A percentile compares a stretch with the other conserved stretches of the same genome.
Conservation (phyloP, 768 basidiomycete genomes). For the Ramaria sp. region DNA sequence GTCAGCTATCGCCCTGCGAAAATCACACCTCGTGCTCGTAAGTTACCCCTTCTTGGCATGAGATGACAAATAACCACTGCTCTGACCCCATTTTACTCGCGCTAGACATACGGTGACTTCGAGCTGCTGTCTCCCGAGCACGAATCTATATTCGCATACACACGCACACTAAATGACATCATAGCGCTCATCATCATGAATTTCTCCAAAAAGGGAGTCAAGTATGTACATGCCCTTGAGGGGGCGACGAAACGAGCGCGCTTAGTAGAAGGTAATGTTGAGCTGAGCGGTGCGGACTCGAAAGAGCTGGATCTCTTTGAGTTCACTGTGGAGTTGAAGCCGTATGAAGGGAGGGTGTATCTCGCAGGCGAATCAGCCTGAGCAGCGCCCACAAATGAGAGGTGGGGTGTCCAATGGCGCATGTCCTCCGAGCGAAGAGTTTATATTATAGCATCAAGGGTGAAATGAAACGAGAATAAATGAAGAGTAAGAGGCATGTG, state of each 20-base stretch:
- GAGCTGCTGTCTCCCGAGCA: conserved; percentile 33
- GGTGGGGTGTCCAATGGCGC: too few species aligned
- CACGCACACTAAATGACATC: conserved; percentile 24
- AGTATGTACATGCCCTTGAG: neutral
- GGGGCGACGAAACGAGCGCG: neutral
- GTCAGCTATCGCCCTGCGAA: conserved; percentile 40
- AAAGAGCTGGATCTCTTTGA: neutral
- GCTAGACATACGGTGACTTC: conserved; percentile 54
- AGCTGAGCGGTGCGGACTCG: neutral
- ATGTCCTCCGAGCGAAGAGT: too few species aligned
- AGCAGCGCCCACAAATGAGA: too few species aligned
- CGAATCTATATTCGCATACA: conserved; percentile 45
- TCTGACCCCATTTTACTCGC: neutral
- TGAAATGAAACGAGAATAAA: too few species aligned
- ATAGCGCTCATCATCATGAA: conserved; percentile 33
- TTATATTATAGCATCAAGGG: too few species aligned
- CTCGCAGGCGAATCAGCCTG: neutral
- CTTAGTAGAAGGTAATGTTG: neutral
- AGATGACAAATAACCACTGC: too few species aligned
- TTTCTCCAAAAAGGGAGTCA: conserved; percentile 25
- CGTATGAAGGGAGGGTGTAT: neutral
- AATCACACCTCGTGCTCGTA: conserved; percentile 44
- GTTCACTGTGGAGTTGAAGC: neutral
- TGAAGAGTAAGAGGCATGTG: too few species aligned
- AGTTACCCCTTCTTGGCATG: conserved; percentile 11